A percentile compares a stretch with the other conserved stretches of the same genome.
Evolutionary conservation across 2,329 filamentous ascomycete species (phyloP).

Genomic region (Pseudovirgaria hyperparasitica): DNA sequence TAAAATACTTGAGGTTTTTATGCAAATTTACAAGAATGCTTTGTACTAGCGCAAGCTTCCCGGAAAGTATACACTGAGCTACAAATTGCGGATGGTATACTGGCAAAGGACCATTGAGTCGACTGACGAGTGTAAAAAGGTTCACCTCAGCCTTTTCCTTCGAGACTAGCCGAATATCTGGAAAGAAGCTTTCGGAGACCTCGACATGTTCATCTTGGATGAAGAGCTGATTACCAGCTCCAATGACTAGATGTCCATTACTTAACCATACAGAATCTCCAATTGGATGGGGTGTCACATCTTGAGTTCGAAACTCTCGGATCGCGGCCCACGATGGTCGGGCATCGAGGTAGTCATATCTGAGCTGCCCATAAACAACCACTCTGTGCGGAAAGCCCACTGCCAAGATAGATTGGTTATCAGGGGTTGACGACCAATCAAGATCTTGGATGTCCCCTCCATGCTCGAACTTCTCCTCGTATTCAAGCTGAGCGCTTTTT

Average conservation of each 20-base stretch:
- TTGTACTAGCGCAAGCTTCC: slow-evolving; percentile 61
- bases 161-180: slow-evolving; percentile 38
- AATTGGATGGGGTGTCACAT: slow-evolving; percentile 78
- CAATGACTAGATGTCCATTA: slow-evolving; percentile 74
- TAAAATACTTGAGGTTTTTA: slow-evolving; percentile 68
- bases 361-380: slow-evolving; percentile 70
- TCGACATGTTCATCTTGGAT: slow-evolving; percentile 68
- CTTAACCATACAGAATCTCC: slow-evolving; percentile 87
- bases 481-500: slow-evolving; percentile 67
- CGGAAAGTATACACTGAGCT: slow-evolving; percentile 71
- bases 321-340: slow-evolving; percentile 83
- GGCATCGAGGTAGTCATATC: slow-evolving; percentile 82
- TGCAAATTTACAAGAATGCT: slow-evolving; percentile 60
- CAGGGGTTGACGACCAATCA: slow-evolving; percentile 87
- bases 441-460: slow-evolving; percentile 71
- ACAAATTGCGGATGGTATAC: slow-evolving; percentile 88
- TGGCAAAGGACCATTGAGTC: slow-evolving; percentile 76
- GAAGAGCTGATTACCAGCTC: slow-evolving; percentile 83
- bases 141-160: slow-evolving; percentile 44
- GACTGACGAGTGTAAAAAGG: slow-evolving; percentile 68
- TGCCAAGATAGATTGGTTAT: slow-evolving; percentile 76
- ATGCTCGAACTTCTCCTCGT: slow-evolving; percentile 59
- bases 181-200: slow-evolving; percentile 46
- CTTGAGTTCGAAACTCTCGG: slow-evolving; percentile 66
- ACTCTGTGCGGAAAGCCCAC: slow-evolving; percentile 88